A percentile compares a stretch with the other conserved stretches of the same genome.
phyloP scores from a whole-genome alignment of 176 grass and related monocot genomes.

The Carex parvula region DNA sequence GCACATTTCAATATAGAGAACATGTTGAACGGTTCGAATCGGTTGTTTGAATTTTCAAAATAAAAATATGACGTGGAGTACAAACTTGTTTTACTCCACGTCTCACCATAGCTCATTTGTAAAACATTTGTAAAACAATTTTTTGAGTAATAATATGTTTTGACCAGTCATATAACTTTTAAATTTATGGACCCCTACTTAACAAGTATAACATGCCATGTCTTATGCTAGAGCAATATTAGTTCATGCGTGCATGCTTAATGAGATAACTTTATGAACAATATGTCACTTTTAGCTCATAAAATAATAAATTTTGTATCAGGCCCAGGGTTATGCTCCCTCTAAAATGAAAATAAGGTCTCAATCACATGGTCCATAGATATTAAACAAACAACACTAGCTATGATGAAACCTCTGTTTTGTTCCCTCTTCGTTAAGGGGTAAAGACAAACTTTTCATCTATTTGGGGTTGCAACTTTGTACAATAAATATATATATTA shows the following conservation, averaged over 20 bases:
- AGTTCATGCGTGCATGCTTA: conserved; percentile 26
- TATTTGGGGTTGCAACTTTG: conserved; percentile 9
- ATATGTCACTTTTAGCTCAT: conserved; percentile 1
- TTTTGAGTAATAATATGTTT: conserved; percentile 3
- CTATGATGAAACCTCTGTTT: conserved; percentile 29
- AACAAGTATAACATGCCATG: conserved; percentile 25
- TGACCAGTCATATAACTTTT: conserved; percentile 18
- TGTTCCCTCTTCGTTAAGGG: conserved; percentile 30
- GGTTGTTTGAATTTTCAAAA: too few relatives aligned
- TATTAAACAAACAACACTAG: conserved; percentile 17
- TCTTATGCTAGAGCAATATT: conserved; percentile 34
- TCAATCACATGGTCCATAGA: conserved; percentile 8
- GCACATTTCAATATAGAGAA: too few relatives aligned
- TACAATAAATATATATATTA: neutral
- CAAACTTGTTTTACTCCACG: too few relatives aligned
- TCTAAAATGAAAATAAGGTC: conserved; percentile 10
- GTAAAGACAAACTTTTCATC: conserved; percentile 34
- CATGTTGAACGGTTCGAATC: too few relatives aligned
- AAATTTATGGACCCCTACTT: conserved; percentile 15
- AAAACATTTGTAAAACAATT: neutral
- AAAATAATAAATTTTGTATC: conserved; percentile 24
- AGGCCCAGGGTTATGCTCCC: conserved; percentile 7
- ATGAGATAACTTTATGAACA: conserved; percentile 24
- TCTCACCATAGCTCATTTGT: too few relatives aligned
- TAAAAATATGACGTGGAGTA: too few relatives aligned